Evolutionary conservation across 495 filamentous ascomycete genomes (phyloP), one percentile per base, ranked within the genome.

Genomic region (Thermochaetoides thermophila): DNA sequence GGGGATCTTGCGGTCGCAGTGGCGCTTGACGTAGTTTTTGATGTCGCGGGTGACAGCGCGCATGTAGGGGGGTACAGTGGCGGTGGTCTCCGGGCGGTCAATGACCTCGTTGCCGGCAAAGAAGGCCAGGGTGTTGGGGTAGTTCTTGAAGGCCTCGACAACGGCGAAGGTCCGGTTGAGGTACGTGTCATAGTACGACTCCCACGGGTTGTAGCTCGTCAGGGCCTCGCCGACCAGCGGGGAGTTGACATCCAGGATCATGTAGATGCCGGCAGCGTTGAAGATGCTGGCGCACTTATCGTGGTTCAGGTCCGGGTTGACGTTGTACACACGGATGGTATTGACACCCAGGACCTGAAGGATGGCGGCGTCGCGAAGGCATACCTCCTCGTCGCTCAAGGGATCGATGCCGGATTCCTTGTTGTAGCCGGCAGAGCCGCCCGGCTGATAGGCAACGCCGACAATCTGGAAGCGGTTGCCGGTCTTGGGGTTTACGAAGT

Each of bases 31-130:
- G 50, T 87, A 85, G 14, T 64, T 63, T 64, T 87, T 89, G 58
- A 71, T 71, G 54, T 86, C 81, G 35, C 81, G 78, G 23, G 84
- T 78, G 19, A 84, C 78, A 33, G 81, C 82, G 58, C 85, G 79
- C 50, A 83, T 71, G 49, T 81, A 89, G 20, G 46, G 69, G 10
- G 81, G 80, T 4, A 73, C 73, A 11, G 50, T 53, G 27, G 54
- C 39, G n/a, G 56, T 67, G 1, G 65, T 73, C 24, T 49, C 41
- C 7, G 63, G 58, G 50, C 81, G 66, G 43, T 91, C 81, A 53
- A 95, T 86, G 32, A 93, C 79, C 59, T 96, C 87, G 57, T 96
- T 96, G 29, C 81, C 87, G 23, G 81, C 71, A 55, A 95, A 91
- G 69, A 93, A 94, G 31, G 70, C 79, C n/a, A 93, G 63, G 2